Percentiles rank a stretch among this genome's conserved stretches.
Conservation (phyloP, 768 basidiomycete genomes). For the Austroboletus eburneus region DNA sequence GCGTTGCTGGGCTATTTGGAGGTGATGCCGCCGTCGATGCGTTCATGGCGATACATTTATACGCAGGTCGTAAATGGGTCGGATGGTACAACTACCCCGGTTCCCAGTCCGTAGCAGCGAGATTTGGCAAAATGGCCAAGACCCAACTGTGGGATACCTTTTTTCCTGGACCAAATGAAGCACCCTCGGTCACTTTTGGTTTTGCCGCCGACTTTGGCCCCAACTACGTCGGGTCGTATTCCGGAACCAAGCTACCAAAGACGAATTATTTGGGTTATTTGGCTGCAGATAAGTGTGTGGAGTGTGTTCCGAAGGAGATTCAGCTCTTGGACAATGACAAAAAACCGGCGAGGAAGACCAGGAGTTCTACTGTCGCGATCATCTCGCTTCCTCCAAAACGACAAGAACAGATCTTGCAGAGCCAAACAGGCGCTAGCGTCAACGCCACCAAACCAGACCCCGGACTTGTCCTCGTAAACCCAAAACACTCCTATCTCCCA, state of each 20-base stretch:
- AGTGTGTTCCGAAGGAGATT: neutral
- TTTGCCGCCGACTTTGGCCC: conserved; percentile 39
- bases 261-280: conserved; percentile 57
- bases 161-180: conserved; percentile 29
- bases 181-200: conserved; percentile 25
- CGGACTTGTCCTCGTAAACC: conserved; percentile 3
- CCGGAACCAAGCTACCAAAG: conserved; percentile 44
- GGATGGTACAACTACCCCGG: conserved; percentile 39
- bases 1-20: conserved; percentile 32
- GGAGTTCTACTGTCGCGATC: conserved; percentile 15
- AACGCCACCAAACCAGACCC: neutral
- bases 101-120: conserved; percentile 27
- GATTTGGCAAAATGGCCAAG: conserved; percentile 29
- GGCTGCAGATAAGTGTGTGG: conserved; percentile 23
- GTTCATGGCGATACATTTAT: conserved; percentile 30
- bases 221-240: conserved; percentile 73
- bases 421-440: neutral
- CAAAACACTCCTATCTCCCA: conserved; percentile 10
- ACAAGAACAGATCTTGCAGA: neutral
- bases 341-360: conserved; percentile 9
- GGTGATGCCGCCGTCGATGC: conserved; percentile 31
- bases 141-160: conserved; percentile 28
- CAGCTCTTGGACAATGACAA: conserved; percentile 5
- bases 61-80: conserved; percentile 26
- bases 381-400: conserved; percentile 10